Percentiles rank a stretch among this genome's conserved stretches.
Conservation (phyloP, 2,329 filamentous ascomycete genomes). For the Talaromyces sp. region DNA sequence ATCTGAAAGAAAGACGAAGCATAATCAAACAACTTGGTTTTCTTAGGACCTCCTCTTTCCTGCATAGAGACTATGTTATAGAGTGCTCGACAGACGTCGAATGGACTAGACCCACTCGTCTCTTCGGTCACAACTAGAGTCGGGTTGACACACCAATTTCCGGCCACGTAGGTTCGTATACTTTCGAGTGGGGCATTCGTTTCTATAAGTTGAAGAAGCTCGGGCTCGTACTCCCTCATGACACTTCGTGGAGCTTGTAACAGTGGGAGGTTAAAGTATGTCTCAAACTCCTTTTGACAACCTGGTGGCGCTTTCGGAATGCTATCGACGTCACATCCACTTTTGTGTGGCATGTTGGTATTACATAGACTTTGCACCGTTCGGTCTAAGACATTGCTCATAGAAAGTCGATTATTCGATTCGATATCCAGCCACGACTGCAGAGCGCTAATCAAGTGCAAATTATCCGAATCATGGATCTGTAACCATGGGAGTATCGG, state of each 20-base stretch:
- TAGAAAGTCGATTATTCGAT: not conserved
- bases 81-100: conserved; percentile 10
- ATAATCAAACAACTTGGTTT: conserved; percentile 17
- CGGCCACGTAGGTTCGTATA: conserved; percentile 3
- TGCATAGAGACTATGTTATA: conserved; percentile 11
- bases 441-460: conserved; percentile 4
- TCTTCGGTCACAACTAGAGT: conserved; percentile 5
- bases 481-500: conserved; percentile 12
- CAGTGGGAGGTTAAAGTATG: conserved; percentile 11
- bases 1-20: conserved; percentile 16
- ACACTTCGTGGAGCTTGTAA: conserved; percentile 16
- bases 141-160: conserved; percentile 13
- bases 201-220: conserved; percentile 13
- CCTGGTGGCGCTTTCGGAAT: conserved; percentile 10
- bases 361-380: not conserved
- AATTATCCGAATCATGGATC: conserved; percentile 6
- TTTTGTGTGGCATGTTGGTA: not conserved
- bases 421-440: conserved; percentile 9
- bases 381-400: not conserved
- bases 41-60: conserved; percentile 16
- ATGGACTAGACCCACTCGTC: conserved; percentile 3
- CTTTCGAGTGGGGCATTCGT: conserved; percentile 2
- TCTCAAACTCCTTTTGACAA: conserved; percentile 16
- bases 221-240: conserved; percentile 15
- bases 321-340: not conserved